Evolutionary conservation across 2,329 filamentous ascomycete species (phyloP).

Genomic region (Proliferodiscus dingleyae): DNA sequence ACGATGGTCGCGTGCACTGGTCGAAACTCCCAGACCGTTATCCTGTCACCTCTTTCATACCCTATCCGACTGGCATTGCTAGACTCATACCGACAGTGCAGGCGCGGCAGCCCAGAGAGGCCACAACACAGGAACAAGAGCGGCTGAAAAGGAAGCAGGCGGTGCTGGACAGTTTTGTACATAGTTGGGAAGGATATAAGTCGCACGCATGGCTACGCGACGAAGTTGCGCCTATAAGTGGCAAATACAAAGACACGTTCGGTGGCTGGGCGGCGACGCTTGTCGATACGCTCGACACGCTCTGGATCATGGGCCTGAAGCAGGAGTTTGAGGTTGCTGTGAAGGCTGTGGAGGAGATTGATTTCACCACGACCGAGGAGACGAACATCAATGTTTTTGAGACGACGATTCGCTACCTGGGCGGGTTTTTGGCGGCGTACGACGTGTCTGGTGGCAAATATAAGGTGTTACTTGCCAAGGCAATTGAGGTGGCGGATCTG

Average conservation of each 20-base stretch:
- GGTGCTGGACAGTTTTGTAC: conserved; percentile 29
- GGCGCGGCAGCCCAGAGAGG: conserved; percentile 19
- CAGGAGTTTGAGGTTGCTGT: conserved; percentile 77
- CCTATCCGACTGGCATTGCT: conserved; percentile 25
- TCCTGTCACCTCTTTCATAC: conserved; percentile 24
- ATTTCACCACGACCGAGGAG: conserved; percentile 64
- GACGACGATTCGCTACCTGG: conserved; percentile 86
- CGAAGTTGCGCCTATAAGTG: conserved; percentile 71
- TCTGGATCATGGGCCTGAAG: conserved; percentile 81
- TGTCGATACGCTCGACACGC: conserved; percentile 75
- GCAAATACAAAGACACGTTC: conserved; percentile 70
- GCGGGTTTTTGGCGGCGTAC: conserved; percentile 79
- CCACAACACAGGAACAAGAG: conserved; percentile 17
- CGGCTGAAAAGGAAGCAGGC: conserved; percentile 21
- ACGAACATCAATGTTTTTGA: conserved; percentile 62
- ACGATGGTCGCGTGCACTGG: conserved; percentile 51
- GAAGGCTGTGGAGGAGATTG: conserved; percentile 63
- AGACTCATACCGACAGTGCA: conserved; percentile 27
- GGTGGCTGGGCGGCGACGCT: conserved; percentile 87
- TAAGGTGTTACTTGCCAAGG: conserved; percentile 61
- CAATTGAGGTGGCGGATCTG: conserved; percentile 65
- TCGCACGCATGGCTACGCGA: conserved; percentile 79
- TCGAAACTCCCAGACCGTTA: conserved; percentile 26
- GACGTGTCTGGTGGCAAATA: conserved; percentile 74
- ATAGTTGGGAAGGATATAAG: conserved; percentile 76